Base-by-base conservation (phyloP, 2,329 filamentous ascomycete genomes). In the Drechslerella dactyloides region DNA sequence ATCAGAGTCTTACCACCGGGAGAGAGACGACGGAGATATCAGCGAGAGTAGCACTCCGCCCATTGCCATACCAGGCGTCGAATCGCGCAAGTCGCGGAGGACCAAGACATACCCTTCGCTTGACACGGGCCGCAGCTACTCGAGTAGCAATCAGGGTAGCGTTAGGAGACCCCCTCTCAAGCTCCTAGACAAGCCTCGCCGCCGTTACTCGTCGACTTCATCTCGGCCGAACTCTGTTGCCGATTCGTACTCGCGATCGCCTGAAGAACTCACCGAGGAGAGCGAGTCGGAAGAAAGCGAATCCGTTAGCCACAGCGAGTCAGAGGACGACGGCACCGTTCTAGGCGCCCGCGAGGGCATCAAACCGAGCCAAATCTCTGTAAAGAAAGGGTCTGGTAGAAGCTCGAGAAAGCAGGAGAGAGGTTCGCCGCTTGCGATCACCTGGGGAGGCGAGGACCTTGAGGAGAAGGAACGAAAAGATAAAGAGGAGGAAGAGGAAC, bases 361-460 rank as follows among this genome's bases (percentile, higher is more conserved):
- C 54, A 70, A 70, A 56, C 66, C 66, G 7, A 64, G 59, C 23
- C 66, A 70, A 21, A 70, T 70, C 35, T 70, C 66, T 4, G 66
- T 70, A 44, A 70, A 70, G 59, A 70, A 70, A 37, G 66, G 66
- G 1, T 70, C 66, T 37, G 66, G 66, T 35, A 46, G 66, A n/a
- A 70, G 59, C 51, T 60, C 59, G 11, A 70, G 54, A 27, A 70
- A 70, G 19, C 58, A 64, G 33, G 51, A 59, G 48, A 70, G 66
- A 54, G 59, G 66, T 8, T 70, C 66, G n/a, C 66, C 66, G 7
- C 66, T 70, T 60, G 66, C 66, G 15, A 70, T 70, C n/a, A 70
- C 66, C 33, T 70, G 66, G 66, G 66, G 66, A 52, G 66, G 66
- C 17, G 66, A 70, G 35, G 66, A 70, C 56, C 63, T 64, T 50